phyloP scores from a whole-genome alignment of 305 asterid species.

The Plantago lanceolata region DNA sequence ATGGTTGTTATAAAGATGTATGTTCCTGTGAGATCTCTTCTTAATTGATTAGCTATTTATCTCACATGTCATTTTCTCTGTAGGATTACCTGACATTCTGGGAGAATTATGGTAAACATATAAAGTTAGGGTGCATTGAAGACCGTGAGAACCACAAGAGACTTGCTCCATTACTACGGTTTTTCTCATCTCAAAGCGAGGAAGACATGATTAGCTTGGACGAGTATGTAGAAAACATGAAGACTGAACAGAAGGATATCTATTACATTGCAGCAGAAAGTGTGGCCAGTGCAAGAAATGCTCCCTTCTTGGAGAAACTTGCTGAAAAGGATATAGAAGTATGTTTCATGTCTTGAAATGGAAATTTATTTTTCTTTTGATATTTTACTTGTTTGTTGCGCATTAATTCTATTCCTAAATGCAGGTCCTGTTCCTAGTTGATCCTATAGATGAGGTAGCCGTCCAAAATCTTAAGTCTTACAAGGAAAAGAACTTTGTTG shows the following conservation, averaged over 20 bases:
- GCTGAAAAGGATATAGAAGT: conserved; percentile 87
- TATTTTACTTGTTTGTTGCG: too few species aligned
- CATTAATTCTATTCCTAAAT: not conserved
- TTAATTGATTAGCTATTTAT: too few species aligned
- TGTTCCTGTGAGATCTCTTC: too few species aligned
- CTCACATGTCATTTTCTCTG: not conserved
- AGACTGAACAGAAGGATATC: conserved; percentile 83
- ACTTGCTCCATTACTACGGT: conserved; percentile 83
- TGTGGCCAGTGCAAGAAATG: conserved; percentile 76
- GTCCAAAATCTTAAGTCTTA: conserved; percentile 76
- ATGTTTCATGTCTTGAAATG: conserved; percentile 16
- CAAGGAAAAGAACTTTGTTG: conserved; percentile 83
- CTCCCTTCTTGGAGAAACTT: conserved; percentile 94
- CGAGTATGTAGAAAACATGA: conserved; percentile 88
- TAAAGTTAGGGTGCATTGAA: conserved; percentile 93
- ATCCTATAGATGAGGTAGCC: conserved; percentile 93
- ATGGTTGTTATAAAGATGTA: too few species aligned
- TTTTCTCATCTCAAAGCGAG: conserved; percentile 91
- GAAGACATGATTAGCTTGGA: conserved; percentile 81
- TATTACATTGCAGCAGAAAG: conserved; percentile 90
- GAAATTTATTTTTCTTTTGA: too few species aligned
- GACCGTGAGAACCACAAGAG: conserved; percentile 97
- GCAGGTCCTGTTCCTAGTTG: conserved; percentile 89
- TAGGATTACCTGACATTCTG: conserved; percentile 88
- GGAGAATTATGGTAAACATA: conserved; percentile 86